These are phyloP conservation scores for Calycina herbarum DNA, from an alignment of 2,329 filamentous ascomycete genomes.

Conservation along the genomic window DNA sequence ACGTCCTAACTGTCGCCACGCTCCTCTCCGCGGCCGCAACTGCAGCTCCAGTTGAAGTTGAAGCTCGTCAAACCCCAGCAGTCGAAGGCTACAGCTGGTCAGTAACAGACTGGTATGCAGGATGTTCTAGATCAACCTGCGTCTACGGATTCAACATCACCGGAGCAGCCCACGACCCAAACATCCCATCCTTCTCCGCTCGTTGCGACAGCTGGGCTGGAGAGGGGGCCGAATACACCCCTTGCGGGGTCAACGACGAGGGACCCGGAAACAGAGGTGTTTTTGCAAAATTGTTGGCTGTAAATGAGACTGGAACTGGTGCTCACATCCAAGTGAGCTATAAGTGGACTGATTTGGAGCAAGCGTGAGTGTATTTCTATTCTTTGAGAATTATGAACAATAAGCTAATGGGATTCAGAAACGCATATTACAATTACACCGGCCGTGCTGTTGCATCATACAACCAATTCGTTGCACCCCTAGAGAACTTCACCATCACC, in stretches of 20 bases:
- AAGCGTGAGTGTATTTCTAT: neutral
- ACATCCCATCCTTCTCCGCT: constrained; percentile 20
- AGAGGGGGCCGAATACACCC: constrained; percentile 10
- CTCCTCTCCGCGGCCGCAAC: constrained; percentile 10
- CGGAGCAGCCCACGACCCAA: constrained; percentile 6
- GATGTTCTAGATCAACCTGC: constrained; percentile 14
- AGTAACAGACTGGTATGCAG: constrained; percentile 20
- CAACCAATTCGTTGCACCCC: neutral
- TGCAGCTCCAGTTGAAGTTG: constrained; percentile 12
- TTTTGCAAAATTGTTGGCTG: constrained; percentile 14
- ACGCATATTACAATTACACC: constrained; percentile 14
- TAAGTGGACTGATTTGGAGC: constrained; percentile 6
- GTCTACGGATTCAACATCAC: constrained; percentile 21
- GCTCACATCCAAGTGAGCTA: constrained; percentile 21
- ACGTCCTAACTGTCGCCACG: constrained; percentile 10
- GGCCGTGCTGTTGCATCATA: neutral
- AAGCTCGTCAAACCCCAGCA: constrained; percentile 9
- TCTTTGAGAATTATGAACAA: neutral
- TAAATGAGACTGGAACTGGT: constrained; percentile 15
- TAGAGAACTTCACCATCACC: no score
- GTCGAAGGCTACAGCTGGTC: constrained; percentile 15
- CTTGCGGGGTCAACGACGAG: constrained; percentile 15
- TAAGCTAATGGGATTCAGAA: constrained; percentile 4
- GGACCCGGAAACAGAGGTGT: constrained; percentile 16
- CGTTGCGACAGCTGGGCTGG: constrained; percentile 10